These are phyloP conservation scores for Cercospora nicotianae DNA, from an alignment of 2,329 filamentous ascomycete species.

Conservation along the genomic window DNA sequence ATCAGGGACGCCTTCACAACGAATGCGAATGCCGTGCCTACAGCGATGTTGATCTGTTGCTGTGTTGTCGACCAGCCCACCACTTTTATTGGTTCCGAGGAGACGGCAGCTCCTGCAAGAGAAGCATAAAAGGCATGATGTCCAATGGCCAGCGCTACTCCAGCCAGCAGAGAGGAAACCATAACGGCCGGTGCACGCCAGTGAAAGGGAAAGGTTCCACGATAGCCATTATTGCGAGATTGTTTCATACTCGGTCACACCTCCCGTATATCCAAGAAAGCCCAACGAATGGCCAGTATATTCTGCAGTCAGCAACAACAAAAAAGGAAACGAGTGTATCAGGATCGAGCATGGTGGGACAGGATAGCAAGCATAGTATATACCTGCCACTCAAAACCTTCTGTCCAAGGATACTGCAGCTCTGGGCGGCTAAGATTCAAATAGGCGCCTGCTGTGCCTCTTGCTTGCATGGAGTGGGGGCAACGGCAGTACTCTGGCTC, in stretches of 20 bases:
- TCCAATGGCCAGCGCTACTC: no score
- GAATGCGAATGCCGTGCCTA: no score
- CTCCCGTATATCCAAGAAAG: neutral
- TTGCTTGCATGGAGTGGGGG: constrained; percentile 11
- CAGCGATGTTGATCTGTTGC: no score
- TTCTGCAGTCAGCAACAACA: neutral
- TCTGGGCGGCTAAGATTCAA: constrained; percentile 15
- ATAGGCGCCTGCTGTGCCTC: constrained; percentile 17
- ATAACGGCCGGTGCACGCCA: constrained; percentile 12
- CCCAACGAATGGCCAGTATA: neutral
- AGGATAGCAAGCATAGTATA: neutral
- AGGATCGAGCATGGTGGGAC: constrained; percentile 2
- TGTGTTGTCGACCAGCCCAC: no score
- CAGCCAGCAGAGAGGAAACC: constrained; percentile 6
- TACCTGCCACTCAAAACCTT: constrained; percentile 1
- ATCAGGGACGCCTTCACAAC: no score
- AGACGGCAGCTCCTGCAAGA: no score
- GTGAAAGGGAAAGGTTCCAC: neutral
- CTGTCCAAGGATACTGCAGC: neutral
- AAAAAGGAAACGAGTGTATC: neutral
- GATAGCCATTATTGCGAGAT: neutral
- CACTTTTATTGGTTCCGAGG: no score
- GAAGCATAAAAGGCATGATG: no score
- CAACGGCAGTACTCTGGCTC: neutral
- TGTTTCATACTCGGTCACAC: constrained; percentile 7